Evolutionary conservation across 2,329 filamentous ascomycete species (phyloP).

Genomic region (Aspergillus quadrilineatus): DNA sequence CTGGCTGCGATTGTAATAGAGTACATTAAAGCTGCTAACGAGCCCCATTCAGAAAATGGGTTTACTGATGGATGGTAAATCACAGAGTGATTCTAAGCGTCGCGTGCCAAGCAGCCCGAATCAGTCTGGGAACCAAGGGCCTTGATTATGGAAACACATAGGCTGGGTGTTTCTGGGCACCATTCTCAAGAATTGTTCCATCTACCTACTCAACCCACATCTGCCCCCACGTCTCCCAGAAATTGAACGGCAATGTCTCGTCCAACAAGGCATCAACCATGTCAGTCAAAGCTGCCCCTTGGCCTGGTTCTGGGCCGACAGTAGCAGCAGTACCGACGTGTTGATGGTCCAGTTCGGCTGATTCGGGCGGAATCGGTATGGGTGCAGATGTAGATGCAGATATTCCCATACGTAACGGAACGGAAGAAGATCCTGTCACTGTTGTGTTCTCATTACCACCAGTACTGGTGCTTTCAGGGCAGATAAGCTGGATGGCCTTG

Average conservation of each 20-base stretch:
- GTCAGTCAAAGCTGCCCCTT: not conserved
- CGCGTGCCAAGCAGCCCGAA: too few relatives aligned
- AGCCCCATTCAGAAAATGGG: too few relatives aligned
- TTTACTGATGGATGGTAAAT: too few relatives aligned
- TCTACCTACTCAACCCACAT: slow-evolving; percentile 1
- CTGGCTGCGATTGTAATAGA: too few relatives aligned
- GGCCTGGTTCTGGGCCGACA: not conserved
- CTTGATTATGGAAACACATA: too few relatives aligned
- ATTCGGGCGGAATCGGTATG: not conserved
- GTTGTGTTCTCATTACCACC: too few relatives aligned
- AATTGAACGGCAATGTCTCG: slow-evolving; percentile 25
- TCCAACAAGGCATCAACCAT: slow-evolving; percentile 25
- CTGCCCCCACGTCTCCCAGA: slow-evolving; percentile 24
- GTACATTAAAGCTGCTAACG: too few relatives aligned
- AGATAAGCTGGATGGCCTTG: slow-evolving; percentile 26
- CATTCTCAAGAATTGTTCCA: not conserved
- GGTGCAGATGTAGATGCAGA: not conserved
- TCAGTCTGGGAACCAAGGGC: too few relatives aligned
- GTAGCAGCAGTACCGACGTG: not conserved
- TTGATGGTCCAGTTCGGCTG: not conserved
- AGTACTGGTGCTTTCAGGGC: slow-evolving; percentile 16
- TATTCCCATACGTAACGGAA: not conserved
- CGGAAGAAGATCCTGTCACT: not conserved
- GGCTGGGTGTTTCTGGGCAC: too few relatives aligned
- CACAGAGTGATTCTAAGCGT: too few relatives aligned